These are phyloP conservation scores for Lagenidium giganteum DNA, from an alignment of 352 stramenopile genomes.

Conservation along the genomic window DNA sequence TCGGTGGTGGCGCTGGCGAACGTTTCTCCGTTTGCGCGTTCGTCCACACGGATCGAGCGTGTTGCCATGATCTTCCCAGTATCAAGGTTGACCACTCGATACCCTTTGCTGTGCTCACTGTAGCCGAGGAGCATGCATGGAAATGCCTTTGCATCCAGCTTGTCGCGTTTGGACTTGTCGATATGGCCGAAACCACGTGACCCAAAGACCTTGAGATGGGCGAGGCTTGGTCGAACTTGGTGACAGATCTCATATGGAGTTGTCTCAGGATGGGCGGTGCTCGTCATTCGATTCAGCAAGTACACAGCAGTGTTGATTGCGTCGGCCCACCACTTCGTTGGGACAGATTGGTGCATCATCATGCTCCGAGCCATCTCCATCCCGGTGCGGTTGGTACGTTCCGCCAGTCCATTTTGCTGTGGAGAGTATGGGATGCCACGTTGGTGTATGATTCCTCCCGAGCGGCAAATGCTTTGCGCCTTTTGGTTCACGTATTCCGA, in stretches of 20 bases:
- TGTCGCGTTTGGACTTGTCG: neutral
- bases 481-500: too few species aligned
- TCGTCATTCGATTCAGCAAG: constrained; percentile 8
- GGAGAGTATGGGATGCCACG: too few species aligned
- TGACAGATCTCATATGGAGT: constrained; percentile 1
- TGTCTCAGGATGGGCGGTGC: neutral
- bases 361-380: too few species aligned
- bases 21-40: too few species aligned
- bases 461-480: too few species aligned
- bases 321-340: constrained; percentile 12
- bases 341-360: too few species aligned
- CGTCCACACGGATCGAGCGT: neutral
- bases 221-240: too few species aligned
- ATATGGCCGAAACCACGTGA: neutral
- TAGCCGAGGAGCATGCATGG: constrained; percentile 1
- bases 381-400: too few species aligned
- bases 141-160: neutral
- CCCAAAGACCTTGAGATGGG: too few species aligned
- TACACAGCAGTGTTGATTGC: constrained; percentile 12
- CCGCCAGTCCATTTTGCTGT: too few species aligned
- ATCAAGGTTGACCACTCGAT: constrained; percentile 1
- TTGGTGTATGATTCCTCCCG: too few species aligned
- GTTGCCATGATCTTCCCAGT: neutral
- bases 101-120: constrained; percentile 1
- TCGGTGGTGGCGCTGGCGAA: too few species aligned